Evolutionary conservation across 495 filamentous ascomycete species (phyloP), one percentile per base, ranked within the genome.

Genomic region (Podospora conica): DNA sequence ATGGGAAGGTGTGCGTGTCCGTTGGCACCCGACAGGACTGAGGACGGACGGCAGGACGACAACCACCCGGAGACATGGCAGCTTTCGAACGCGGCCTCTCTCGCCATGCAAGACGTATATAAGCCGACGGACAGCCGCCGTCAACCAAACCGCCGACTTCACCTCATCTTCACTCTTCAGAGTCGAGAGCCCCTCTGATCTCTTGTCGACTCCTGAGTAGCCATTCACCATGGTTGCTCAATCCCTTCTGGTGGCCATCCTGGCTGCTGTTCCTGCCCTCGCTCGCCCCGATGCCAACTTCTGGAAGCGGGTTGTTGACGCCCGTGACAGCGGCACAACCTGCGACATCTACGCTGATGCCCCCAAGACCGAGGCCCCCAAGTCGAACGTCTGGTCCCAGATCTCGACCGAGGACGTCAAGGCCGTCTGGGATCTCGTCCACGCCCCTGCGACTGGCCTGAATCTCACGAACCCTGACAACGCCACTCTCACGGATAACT

Each of bases 401-500:
- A 75, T 77, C 60, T 65, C 72, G 5, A 64, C 69, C 0, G 70
- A 69, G 21, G 75, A 77, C 54, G 70, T 68, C 27, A 29, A 64
- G 3, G 73, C 72, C 3, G 72, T 76, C 55, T 74, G 72, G 72
- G 71, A 73, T 23, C 65, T 72, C 22, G 57, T 77, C 3, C 74
- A 77, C 24, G 65, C 70, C 27, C 74, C 75, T 3, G 72, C 58
- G 2, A 10, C 53, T 3, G 73, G 70, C 1, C 61, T 77, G 61
- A 77, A 77, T 58, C 68, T 77, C 24, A 77, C 75, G 0, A 29
- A 69, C 10, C 68, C 73, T 1, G 59, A 63, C 18, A 68, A 63
- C n/a, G 68, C 74, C 9, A 62, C 55, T 4, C 55, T 71, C 2
- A 77, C 70, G 5, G 75, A 76, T 59, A 77, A 77, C 61, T 76